A percentile compares a stretch with the other conserved stretches of the same genome.
phyloP scores from a whole-genome alignment of 495 filamentous ascomycete species.

The Penicillium dipodomyicola region DNA sequence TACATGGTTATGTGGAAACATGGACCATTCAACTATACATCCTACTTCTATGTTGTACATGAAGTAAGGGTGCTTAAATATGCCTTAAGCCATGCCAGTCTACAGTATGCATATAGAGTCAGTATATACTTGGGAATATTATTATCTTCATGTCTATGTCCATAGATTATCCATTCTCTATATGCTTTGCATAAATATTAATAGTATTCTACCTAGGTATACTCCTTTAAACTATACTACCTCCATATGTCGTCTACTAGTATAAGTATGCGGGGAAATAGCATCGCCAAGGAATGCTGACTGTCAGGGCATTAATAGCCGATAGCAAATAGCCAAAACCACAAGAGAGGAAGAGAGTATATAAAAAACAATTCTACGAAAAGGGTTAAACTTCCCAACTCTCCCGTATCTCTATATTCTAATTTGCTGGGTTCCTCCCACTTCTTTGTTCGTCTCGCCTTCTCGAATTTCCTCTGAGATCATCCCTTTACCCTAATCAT shows the following conservation, averaged over 20 bases:
- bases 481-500: constrained; percentile 3
- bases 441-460: not conserved
- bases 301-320: constrained; percentile 9
- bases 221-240: too few relatives aligned
- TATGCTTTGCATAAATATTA: too few relatives aligned
- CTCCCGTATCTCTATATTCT: not conserved
- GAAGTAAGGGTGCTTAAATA: not conserved
- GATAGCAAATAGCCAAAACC: constrained; percentile 4
- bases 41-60: not conserved
- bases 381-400: too few relatives aligned
- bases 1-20: not conserved
- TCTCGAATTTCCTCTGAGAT: not conserved
- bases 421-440: not conserved
- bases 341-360: too few relatives aligned
- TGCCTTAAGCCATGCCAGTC: not conserved
- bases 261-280: constrained; percentile 5
- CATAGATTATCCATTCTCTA: too few relatives aligned
- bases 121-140: too few relatives aligned
- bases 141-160: too few relatives aligned
- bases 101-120: too few relatives aligned
- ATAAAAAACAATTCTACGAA: not conserved
- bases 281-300: constrained; percentile 1
- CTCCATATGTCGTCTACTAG: not conserved
- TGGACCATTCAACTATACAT: not conserved
- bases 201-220: too few relatives aligned